Evolutionary conservation across 2,329 filamentous ascomycete genomes (phyloP).

Genomic region (Cytospora chrysosperma): DNA sequence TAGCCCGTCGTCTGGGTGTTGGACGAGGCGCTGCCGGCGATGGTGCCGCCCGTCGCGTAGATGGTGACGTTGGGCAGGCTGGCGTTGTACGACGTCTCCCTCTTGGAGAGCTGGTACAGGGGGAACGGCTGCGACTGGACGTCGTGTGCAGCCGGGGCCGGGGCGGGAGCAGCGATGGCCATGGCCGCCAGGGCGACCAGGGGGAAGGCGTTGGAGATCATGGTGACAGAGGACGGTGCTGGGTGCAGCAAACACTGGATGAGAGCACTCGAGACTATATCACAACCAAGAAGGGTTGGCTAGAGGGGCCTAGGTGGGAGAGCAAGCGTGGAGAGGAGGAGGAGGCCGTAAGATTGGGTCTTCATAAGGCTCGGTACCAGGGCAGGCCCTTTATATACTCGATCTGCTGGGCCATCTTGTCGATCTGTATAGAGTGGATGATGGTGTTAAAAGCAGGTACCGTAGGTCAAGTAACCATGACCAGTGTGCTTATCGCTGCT

Average conservation of each 20-base stretch:
- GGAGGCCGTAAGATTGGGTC: not conserved
- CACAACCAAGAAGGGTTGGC: not conserved
- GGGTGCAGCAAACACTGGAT: not conserved
- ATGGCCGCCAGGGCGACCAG: conserved; percentile 2
- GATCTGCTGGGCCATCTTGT: not conserved
- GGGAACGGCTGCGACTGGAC: conserved; percentile 1
- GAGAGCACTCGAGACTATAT: not conserved
- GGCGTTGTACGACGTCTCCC: conserved; percentile 18
- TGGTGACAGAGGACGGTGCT: not conserved
- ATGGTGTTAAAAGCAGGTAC: not conserved
- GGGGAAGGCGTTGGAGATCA: not conserved
- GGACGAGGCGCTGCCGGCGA: conserved; percentile 51
- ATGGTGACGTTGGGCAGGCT: conserved; percentile 55
- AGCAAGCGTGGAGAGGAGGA: not conserved
- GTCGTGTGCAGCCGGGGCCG: not conserved
- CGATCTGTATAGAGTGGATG: not conserved
- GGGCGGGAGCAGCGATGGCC: conserved; percentile 1
- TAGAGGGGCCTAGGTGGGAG: not conserved
- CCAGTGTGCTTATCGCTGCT: not conserved
- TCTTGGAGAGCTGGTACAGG: conserved; percentile 3
- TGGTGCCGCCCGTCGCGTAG: conserved; percentile 58
- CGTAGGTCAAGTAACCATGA: not conserved
- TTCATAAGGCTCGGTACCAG: not conserved
- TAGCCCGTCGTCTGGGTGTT: conserved; percentile 48
- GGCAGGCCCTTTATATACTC: not conserved